Evolutionary conservation across 2,329 filamentous ascomycete genomes (phyloP), one percentile per base, ranked within the genome.

Genomic region (Blastomyces gilchristii): DNA sequence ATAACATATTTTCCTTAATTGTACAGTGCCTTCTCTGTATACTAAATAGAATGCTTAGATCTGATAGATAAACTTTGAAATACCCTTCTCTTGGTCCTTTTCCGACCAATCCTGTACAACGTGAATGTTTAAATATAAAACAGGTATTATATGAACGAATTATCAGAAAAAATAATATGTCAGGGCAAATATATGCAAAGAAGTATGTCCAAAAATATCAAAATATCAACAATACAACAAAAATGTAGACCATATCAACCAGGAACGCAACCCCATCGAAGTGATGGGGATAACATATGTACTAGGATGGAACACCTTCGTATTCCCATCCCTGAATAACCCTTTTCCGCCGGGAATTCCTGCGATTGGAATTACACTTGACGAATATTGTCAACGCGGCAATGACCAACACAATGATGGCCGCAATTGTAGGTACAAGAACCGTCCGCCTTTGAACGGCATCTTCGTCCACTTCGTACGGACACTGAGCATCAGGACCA

Each of bases 301-400:
- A 49, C 57, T 64, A 79, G 3, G 77, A 79, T 22, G 86, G 86
- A 60, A 89, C 85, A 18, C 86, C 86, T 70, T 88, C 86, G 75
- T 88, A 88, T 68, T 87, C 83, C 81, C 84, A 86, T 1, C 83
- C 83, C 61, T 77, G 72, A 64, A 78, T 76, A 58, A 82, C 77
- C 68, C 81, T 79, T 34, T 77, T 76, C 57, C 79, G 78, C 66
- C 80, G 77, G 56, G 78, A 81, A 67, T 80, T 81, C 52, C 79
- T 78, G 64, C 85, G 73, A 71, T 87, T 87, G 4, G 83, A 80
- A 65, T 84, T 85, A 69, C 83, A 86, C 69, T 88, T 88, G 59
- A 85, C 81, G 66, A 87, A 84, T 14, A 87, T 71, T 0, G 84
- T 87, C 69, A 87, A 70, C 0, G 80, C 81, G 0, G 83, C 80